Conservation (phyloP, 2,329 filamentous ascomycete genomes). For the Neurospora crassa region DNA sequence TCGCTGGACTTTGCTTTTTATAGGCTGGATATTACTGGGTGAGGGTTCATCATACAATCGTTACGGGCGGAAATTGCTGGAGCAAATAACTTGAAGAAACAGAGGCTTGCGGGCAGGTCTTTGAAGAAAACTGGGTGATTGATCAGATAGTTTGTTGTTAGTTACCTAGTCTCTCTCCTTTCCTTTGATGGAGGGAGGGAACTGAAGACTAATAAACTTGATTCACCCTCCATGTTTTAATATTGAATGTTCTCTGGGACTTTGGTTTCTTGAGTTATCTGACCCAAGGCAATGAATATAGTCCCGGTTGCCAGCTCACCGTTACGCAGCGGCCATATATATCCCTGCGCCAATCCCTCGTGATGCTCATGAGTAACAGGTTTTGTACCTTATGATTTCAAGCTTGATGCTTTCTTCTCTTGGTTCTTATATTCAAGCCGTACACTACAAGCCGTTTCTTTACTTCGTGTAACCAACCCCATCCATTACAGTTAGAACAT, state of each 20-base stretch:
- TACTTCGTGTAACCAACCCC: neutral
- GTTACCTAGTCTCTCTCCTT: no score
- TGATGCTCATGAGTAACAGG: neutral
- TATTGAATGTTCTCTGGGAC: neutral
- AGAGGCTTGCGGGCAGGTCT: neutral
- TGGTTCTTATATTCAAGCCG: neutral
- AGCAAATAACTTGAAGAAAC: neutral
- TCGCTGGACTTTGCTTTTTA: neutral
- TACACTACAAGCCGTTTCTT: neutral
- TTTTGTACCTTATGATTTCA: neutral
- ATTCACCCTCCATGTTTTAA: neutral
- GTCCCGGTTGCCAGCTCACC: neutral
- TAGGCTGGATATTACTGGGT: neutral
- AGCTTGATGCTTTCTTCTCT: neutral
- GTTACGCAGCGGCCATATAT: no score
- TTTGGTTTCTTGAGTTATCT: neutral
- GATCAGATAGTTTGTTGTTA: neutral
- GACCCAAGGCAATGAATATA: neutral
- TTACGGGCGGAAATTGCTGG: neutral
- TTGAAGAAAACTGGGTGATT: neutral
- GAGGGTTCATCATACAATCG: neutral
- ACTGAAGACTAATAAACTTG: neutral
- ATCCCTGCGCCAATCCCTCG: no score
- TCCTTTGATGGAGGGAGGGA: neutral
- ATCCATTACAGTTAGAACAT: neutral